A percentile compares a stretch with the other conserved stretches of the same genome.
Evolutionary conservation across 768 basidiomycete genomes (phyloP).

Genomic region (Trametes elegans): DNA sequence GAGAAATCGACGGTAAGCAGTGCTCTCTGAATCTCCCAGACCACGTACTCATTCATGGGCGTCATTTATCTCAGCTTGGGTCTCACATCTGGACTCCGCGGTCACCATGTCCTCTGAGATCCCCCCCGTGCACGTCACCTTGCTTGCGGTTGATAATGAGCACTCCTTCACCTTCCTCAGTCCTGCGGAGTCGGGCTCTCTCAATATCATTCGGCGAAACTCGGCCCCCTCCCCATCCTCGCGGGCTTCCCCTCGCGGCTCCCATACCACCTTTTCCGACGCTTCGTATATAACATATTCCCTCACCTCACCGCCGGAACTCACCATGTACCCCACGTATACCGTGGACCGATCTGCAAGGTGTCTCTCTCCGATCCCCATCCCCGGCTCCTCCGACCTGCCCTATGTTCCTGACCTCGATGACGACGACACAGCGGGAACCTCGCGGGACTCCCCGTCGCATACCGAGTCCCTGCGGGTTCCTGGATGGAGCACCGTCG

Average conservation of each 20-base stretch:
- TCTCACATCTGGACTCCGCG: constrained; percentile 44
- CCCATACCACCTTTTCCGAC: constrained; percentile 17
- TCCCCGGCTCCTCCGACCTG: constrained; percentile 36
- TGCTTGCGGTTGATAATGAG: constrained; percentile 59
- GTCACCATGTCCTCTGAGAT: constrained; percentile 39
- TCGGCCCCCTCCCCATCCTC: neutral
- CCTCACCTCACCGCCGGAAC: constrained; percentile 35
- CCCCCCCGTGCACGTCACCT: constrained; percentile 55
- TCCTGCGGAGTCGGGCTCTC: constrained; percentile 11
- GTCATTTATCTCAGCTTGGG: too few species aligned
- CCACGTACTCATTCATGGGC: too few species aligned
- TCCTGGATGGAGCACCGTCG: constrained; percentile 53
- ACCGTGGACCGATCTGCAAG: constrained; percentile 7
- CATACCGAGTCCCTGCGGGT: constrained; percentile 44
- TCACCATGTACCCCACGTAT: constrained; percentile 2
- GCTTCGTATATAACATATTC: constrained; percentile 41
- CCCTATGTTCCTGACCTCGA: constrained; percentile 26
- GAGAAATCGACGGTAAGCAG: constrained; percentile 70
- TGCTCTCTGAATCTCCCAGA: constrained; percentile 11
- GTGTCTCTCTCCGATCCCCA: constrained; percentile 38
- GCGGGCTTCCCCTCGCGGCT: constrained; percentile 1
- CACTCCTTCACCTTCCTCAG: constrained; percentile 59
- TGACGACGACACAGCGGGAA: constrained; percentile 31
- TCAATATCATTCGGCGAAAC: constrained; percentile 1
- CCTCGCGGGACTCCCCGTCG: constrained; percentile 30